Percentiles rank a stretch among this genome's conserved stretches.
Conservation (phyloP, 768 basidiomycete species). For the Phlebiopsis gigantea region DNA sequence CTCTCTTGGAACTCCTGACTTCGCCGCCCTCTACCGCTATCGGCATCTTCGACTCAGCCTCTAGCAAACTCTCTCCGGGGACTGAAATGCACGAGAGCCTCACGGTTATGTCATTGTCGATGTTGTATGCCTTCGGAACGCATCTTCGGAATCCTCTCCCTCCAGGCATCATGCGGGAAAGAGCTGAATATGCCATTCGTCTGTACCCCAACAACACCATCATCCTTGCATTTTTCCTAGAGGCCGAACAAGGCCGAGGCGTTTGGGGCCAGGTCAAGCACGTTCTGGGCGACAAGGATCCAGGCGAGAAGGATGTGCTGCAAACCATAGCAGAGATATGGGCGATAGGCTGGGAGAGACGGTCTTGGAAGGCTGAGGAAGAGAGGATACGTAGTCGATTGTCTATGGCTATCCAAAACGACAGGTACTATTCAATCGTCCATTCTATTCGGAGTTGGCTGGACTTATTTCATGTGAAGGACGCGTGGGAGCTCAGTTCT, state of each 20-base stretch:
- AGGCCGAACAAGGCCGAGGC: constrained; percentile 71
- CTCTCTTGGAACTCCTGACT: constrained; percentile 59
- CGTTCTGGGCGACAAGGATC: constrained; percentile 44
- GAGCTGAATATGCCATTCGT: constrained; percentile 48
- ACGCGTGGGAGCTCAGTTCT: constrained; percentile 59
- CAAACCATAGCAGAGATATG: constrained; percentile 67
- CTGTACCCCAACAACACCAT: constrained; percentile 67
- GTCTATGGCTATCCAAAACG: constrained; percentile 54
- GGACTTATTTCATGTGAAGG: constrained; percentile 33
- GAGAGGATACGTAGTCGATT: constrained; percentile 68
- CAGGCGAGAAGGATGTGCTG: constrained; percentile 45
- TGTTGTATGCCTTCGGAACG: constrained; percentile 57
- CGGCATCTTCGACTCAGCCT: constrained; percentile 30
- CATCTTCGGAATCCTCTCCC: constrained; percentile 52
- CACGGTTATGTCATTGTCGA: constrained; percentile 46
- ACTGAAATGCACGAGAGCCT: constrained; percentile 45
- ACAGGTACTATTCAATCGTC: constrained; percentile 44
- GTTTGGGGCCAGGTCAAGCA: constrained; percentile 70
- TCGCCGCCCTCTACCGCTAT: constrained; percentile 38
- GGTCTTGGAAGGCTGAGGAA: constrained; percentile 62
- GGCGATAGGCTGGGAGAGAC: constrained; percentile 75
- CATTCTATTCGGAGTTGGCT: background rate
- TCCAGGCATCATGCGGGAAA: constrained; percentile 52
- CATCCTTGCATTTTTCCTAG: constrained; percentile 67
- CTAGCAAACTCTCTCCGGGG: constrained; percentile 19